phyloP scores from a whole-genome alignment of 768 basidiomycete genomes.

The Serendipita vermifera region DNA sequence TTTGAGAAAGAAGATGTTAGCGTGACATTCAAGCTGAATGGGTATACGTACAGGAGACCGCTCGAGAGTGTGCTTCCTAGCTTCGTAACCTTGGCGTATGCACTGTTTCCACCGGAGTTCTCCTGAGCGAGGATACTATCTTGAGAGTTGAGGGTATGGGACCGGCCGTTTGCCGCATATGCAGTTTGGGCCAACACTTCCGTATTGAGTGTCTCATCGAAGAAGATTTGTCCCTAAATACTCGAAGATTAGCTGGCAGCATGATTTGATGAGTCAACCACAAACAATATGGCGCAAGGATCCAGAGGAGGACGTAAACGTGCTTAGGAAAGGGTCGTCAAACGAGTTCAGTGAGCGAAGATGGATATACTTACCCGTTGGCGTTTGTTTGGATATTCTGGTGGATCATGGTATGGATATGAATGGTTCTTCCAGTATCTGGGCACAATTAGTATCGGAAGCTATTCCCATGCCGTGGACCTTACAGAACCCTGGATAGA shows the following conservation, averaged over 20 bases:
- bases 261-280: neutral
- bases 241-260: neutral
- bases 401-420: slow-evolving; percentile 28
- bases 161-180: slow-evolving; percentile 22
- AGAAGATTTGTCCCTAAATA: slow-evolving; percentile 29
- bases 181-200: slow-evolving; percentile 20
- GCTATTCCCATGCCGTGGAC: neutral
- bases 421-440: slow-evolving; percentile 26
- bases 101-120: slow-evolving; percentile 20
- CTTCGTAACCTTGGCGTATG: slow-evolving; percentile 22
- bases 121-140: slow-evolving; percentile 22
- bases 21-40: neutral
- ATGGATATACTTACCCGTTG: neutral
- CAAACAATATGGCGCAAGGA: slow-evolving; percentile 23
- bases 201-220: slow-evolving; percentile 26
- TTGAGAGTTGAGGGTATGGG: slow-evolving; percentile 22
- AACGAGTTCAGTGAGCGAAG: neutral
- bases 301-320: slow-evolving; percentile 23
- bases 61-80: slow-evolving; percentile 22
- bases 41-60: slow-evolving; percentile 17
- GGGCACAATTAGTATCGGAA: neutral
- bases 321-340: slow-evolving; percentile 14
- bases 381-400: slow-evolving; percentile 10
- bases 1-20: neutral
- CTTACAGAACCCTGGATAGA: slow-evolving; percentile 26